These are phyloP conservation scores for Camellia japonica DNA, from an alignment of 148 eudicot genomes.

Conservation along the genomic window DNA sequence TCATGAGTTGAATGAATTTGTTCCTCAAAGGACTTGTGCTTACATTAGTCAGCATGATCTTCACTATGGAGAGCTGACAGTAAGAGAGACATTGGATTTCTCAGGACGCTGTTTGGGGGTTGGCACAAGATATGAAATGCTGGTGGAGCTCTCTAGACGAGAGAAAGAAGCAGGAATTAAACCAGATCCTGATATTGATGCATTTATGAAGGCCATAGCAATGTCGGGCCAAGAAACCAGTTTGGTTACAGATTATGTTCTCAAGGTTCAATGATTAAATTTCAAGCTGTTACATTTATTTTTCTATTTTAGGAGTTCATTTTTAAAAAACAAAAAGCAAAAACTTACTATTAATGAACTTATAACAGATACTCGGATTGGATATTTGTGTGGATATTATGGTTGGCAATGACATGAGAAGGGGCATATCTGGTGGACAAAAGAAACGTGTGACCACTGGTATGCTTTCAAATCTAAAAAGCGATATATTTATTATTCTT, in stretches of 20 bases:
- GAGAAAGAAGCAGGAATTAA: constrained; percentile 66
- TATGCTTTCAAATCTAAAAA: constrained; percentile 24
- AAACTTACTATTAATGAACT: neutral
- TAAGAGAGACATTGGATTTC: constrained; percentile 79
- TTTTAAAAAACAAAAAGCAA: neutral
- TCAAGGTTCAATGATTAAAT: constrained; percentile 48
- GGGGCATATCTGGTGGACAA: constrained; percentile 93
- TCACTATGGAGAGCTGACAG: constrained; percentile 84
- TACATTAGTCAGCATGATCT: constrained; percentile 79
- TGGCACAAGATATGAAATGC: constrained; percentile 59
- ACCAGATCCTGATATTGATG: constrained; percentile 75
- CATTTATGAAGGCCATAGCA: constrained; percentile 72
- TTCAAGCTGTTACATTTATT: neutral
- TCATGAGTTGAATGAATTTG: constrained; percentile 65
- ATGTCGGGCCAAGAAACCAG: constrained; percentile 58
- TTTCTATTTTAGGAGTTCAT: neutral
- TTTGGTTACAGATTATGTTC: constrained; percentile 66
- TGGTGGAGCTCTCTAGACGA: constrained; percentile 49
- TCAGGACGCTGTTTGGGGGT: constrained; percentile 78
- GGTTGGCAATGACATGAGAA: constrained; percentile 78
- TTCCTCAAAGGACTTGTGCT: constrained; percentile 77
- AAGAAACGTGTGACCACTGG: constrained; percentile 90
- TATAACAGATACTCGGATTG: constrained; percentile 50
- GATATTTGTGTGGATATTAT: constrained; percentile 70
- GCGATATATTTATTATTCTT: neutral